Base-by-base conservation (phyloP, 2,329 filamentous ascomycete species). In the Rhinocladiella similis region DNA sequence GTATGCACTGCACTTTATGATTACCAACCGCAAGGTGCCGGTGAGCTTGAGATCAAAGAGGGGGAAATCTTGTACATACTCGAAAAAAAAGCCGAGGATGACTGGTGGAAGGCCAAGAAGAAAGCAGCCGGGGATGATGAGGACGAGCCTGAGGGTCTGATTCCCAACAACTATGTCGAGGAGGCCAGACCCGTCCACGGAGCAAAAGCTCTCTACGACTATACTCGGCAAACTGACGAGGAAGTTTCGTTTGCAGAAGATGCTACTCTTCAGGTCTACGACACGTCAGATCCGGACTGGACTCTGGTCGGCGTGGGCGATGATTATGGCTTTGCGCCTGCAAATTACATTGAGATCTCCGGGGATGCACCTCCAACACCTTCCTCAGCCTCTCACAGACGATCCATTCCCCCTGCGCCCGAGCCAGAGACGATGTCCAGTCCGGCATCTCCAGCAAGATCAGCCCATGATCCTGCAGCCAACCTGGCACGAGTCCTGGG, bases 71-170 rank as follows among this genome's bases (percentile, higher is more conserved):
- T 97, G 57, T 97, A 92, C 73, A 81, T 97, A 56, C 76, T 96
- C 55, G 90, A 96, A 67, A 95, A 95, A 77, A 88, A 85, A 62
- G 72, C 76, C 49, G 86, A 89, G 14, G 87, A 89, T 72, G 85
- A 91, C 70, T 97, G 94, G 94, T 97, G 94, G 94, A 94, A 87
- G 73, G 91, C 89, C 47, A 96, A 96, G 80, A 96, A 95, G 80
- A 90, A 87, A 77, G 91, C 91, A 62, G 83, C 83, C 29, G 82
- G 79, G 22, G 89, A 92, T 36, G 91, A 96, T 42, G 91, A 96
- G 41, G 92, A 96, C 42, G 92, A 97, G 74, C 92, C 92, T 2
- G 85, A 91, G 66, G 92, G 92, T 58, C 76, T 97, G 69, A 87
- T 99, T 57, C 94, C 94, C 13, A 92, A 89, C 70, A 99, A 97